Conservation (phyloP, 768 basidiomycete species). For the Harrya chromipes region DNA sequence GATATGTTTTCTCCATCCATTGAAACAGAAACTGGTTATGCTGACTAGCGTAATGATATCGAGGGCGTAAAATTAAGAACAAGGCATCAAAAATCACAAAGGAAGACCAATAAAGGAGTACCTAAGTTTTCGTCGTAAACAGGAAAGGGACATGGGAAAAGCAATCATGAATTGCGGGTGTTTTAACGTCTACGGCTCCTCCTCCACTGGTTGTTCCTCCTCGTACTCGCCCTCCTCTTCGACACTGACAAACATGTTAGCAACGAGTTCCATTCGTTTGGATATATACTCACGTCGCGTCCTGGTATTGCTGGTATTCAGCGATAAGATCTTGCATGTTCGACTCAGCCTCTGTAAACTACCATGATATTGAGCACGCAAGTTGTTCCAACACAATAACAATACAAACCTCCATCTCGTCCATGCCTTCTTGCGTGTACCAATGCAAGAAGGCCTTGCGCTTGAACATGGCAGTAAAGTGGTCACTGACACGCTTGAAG, state of each 20-base stretch:
- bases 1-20: background rate
- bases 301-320: constrained; percentile 97
- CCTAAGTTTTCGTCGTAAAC: constrained; percentile 37
- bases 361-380: constrained; percentile 3
- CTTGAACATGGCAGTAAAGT: constrained; percentile 99
- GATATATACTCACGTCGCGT: constrained; percentile 72
- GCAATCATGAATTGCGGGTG: constrained; percentile 11
- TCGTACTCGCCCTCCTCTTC: constrained; percentile 91
- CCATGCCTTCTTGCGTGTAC: constrained; percentile 99
- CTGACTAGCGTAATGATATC: constrained; percentile 29
- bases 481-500: constrained; percentile 98
- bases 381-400: background rate
- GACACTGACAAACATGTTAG: constrained; percentile 44
- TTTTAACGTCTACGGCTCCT: constrained; percentile 47
- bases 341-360: constrained; percentile 97
- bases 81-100: constrained; percentile 25
- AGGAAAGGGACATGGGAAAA: constrained; percentile 14
- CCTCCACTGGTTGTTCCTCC: constrained; percentile 65
- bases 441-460: constrained; percentile 98
- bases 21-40: constrained; percentile 14
- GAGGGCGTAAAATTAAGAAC: constrained; percentile 29
- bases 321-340: constrained; percentile 99
- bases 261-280: background rate
- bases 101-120: constrained; percentile 32
- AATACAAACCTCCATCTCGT: constrained; percentile 82